Evolutionary conservation across 202 grass and related monocot genomes (phyloP).

Genomic region (Zizania palustris): DNA sequence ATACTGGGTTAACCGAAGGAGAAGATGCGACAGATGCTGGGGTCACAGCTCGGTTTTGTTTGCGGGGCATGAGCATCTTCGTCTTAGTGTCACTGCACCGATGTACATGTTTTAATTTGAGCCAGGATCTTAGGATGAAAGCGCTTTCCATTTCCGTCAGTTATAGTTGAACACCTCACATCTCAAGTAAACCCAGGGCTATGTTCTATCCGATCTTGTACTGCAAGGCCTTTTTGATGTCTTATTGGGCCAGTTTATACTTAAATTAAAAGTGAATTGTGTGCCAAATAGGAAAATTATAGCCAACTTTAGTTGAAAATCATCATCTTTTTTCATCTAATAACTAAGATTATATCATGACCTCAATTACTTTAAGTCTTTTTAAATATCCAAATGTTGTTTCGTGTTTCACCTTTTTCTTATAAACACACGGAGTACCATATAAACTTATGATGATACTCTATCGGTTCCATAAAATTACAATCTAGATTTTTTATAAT

Average conservation of each 20-base stretch:
- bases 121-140: neutral
- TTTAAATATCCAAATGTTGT: too few relatives aligned
- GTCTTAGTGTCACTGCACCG: neutral
- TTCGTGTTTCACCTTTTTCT: neutral
- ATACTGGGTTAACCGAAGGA: slow-evolving; percentile 28
- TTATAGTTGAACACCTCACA: neutral
- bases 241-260: too few relatives aligned
- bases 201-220: too few relatives aligned
- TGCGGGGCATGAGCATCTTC: neutral
- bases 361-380: too few relatives aligned
- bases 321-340: too few relatives aligned
- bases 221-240: too few relatives aligned
- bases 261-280: too few relatives aligned
- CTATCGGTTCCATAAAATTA: too few relatives aligned
- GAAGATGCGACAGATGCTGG: neutral
- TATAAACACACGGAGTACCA: neutral
- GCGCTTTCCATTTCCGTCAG: neutral
- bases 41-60: neutral
- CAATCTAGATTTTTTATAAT: too few relatives aligned
- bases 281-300: too few relatives aligned
- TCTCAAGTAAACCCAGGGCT: neutral
- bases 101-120: slow-evolving; percentile 23
- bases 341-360: too few relatives aligned
- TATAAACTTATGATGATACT: neutral
- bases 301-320: too few relatives aligned